These are phyloP conservation scores for Stephania yunnanensis DNA, from an alignment of 164 flowering plant species.

Conservation along the genomic window DNA sequence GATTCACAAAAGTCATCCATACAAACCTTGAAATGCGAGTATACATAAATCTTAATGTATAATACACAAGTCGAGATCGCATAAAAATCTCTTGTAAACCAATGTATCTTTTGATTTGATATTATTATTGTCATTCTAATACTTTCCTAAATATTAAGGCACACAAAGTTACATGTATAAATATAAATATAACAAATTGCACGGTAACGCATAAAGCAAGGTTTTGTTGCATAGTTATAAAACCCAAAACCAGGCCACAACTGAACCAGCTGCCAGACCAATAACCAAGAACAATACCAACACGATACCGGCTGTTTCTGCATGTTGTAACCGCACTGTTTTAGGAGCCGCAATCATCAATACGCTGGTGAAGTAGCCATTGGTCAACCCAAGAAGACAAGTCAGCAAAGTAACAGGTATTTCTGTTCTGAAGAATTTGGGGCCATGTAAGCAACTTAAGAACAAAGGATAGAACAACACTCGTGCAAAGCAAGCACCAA, in stretches of 20 bases:
- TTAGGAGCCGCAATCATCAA: slow-evolving; percentile 88
- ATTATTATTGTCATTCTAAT: no score
- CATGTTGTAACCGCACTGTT: slow-evolving; percentile 61
- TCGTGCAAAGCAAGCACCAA: slow-evolving; percentile 58
- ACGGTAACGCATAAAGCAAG: background rate
- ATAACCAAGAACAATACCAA: slow-evolving; percentile 68
- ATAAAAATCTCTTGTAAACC: no score
- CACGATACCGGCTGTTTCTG: slow-evolving; percentile 82
- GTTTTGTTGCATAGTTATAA: slow-evolving; percentile 24
- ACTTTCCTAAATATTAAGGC: no score
- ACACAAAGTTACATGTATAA: no score
- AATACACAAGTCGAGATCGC: no score
- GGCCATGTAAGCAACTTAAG: slow-evolving; percentile 88
- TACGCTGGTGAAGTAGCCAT: slow-evolving; percentile 83
- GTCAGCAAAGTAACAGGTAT: slow-evolving; percentile 77
- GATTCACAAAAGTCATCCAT: no score
- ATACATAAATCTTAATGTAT: no score
- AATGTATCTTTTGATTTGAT: no score
- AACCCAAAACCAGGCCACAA: slow-evolving; percentile 94
- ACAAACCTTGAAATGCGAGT: no score
- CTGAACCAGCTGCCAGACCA: slow-evolving; percentile 77
- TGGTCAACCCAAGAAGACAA: slow-evolving; percentile 79
- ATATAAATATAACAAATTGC: no score
- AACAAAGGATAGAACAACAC: slow-evolving; percentile 78
- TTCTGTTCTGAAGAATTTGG: slow-evolving; percentile 69